These are phyloP conservation scores for thale cress (Arabidopsis thaliana) DNA, from an alignment of 345 rosid species.

Conservation along the genomic window TAIR10.1 NC_003074.8:6059001-6059500, in stretches of 20 bases:
- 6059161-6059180: background rate
- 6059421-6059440: slow-evolving; percentile 71
- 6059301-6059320: slow-evolving; percentile 20
- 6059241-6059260: slow-evolving; percentile 4
- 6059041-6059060: slow-evolving; percentile 75
- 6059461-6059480: slow-evolving; percentile 81
- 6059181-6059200: background rate
- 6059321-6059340: slow-evolving; percentile 5
- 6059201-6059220: slow-evolving; percentile 20
- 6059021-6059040: slow-evolving; percentile 61
- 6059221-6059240: slow-evolving; percentile 2
- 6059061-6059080: slow-evolving; percentile 92
- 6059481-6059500: slow-evolving; percentile 71
- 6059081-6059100: slow-evolving; percentile 74
- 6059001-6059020: slow-evolving; percentile 83
- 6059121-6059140: slow-evolving; percentile 57
- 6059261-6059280: background rate
- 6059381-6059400: slow-evolving; percentile 52
- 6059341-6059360: background rate
- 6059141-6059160: slow-evolving; percentile 25
- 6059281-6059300: slow-evolving; percentile 12
- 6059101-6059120: slow-evolving; percentile 90
- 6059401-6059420: slow-evolving; percentile 51
- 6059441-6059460: slow-evolving; percentile 74
- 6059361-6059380: slow-evolving; percentile 16